Percentiles rank a stretch among this genome's conserved stretches.
phyloP scores from a whole-genome alignment of 2,329 filamentous ascomycete species.

The Ascochyta pisi region DNA sequence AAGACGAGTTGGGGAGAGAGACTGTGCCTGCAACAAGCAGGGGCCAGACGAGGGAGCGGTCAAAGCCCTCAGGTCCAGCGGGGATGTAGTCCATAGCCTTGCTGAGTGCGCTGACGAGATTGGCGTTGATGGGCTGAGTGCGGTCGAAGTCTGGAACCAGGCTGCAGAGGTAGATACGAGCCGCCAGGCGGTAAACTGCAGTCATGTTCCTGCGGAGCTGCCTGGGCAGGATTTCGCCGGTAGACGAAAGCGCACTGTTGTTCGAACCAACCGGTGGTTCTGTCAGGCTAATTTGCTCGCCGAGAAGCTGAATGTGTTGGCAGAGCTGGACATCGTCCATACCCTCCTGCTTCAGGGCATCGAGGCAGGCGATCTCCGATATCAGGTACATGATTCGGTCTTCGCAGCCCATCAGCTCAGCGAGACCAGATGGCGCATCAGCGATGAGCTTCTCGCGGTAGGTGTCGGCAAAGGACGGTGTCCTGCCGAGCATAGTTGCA shows the following conservation, averaged over 20 bases:
- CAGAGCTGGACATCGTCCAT: conserved; percentile 87
- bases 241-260: conserved; percentile 62
- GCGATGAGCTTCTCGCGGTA: conserved; percentile 90
- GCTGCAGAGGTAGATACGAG: conserved; percentile 95
- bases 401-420: conserved; percentile 96
- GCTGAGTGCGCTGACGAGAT: conserved; percentile 79
- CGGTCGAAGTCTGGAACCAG: conserved; percentile 88
- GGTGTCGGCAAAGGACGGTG: conserved; percentile 89
- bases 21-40: conserved; percentile 85
- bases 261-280: conserved; percentile 63
- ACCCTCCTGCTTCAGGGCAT: conserved; percentile 78
- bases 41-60: conserved; percentile 92
- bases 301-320: conserved; percentile 86
- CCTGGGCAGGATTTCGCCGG: conserved; percentile 78
- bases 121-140: conserved; percentile 73
- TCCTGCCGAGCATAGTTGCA: conserved; percentile 85
- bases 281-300: conserved; percentile 82
- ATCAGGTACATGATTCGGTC: conserved; percentile 98
- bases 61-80: conserved; percentile 79
- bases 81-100: conserved; percentile 83
- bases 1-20: conserved; percentile 73
- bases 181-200: conserved; percentile 86
- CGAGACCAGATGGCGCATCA: conserved; percentile 72
- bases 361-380: conserved; percentile 94
- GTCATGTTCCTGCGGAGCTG: conserved; percentile 90